These are phyloP conservation scores for Alternaria metachromatica DNA, from an alignment of 2,329 filamentous ascomycete genomes.

Conservation along the genomic window DNA sequence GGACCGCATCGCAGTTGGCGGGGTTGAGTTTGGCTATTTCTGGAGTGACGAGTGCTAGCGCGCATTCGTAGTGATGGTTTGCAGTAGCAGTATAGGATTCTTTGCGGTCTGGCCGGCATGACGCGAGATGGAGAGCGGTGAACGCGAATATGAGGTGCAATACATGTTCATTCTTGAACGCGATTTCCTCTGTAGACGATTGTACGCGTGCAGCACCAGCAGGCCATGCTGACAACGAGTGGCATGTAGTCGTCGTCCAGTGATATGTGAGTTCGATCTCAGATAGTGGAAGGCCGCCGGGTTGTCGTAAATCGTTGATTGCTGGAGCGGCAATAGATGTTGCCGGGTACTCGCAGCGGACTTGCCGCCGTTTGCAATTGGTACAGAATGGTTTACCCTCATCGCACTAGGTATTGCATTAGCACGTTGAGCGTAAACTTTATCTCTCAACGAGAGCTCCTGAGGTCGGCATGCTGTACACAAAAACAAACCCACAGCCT, in stretches of 20 bases:
- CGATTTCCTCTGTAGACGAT: conserved; percentile 26
- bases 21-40: conserved; percentile 26
- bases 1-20: conserved; percentile 32
- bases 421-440: not conserved
- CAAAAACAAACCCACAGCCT: not conserved
- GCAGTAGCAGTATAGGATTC: conserved; percentile 25
- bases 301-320: not conserved
- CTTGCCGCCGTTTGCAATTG: conserved; percentile 32
- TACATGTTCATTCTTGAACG: conserved; percentile 22
- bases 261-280: conserved; percentile 38
- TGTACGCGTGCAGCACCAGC: conserved; percentile 22
- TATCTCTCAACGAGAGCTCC: not conserved
- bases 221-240: conserved; percentile 25
- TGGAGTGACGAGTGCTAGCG: conserved; percentile 26
- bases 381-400: conserved; percentile 34
- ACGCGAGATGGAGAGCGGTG: conserved; percentile 34
- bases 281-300: conserved; percentile 13
- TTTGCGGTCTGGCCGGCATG: conserved; percentile 24
- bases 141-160: conserved; percentile 34
- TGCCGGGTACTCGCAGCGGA: conserved; percentile 29
- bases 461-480: not conserved
- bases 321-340: not conserved
- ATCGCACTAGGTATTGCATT: conserved; percentile 29
- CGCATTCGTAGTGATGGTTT: conserved; percentile 31
- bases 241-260: conserved; percentile 35